Evolutionary conservation across 2,329 filamentous ascomycete genomes (phyloP), one percentile per base, ranked within the genome.

Genomic region (Epichloe gansuensis): DNA sequence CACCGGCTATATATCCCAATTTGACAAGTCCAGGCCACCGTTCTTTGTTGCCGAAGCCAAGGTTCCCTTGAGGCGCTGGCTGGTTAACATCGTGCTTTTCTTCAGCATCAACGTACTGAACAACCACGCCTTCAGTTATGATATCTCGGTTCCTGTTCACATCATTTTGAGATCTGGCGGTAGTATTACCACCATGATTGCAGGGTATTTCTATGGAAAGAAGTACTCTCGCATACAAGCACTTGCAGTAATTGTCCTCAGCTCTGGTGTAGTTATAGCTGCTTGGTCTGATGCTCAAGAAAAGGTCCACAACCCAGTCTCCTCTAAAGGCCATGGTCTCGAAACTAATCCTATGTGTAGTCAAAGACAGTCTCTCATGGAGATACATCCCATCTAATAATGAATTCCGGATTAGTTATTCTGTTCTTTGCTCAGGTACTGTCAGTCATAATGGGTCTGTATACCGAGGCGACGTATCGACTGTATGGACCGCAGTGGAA

Each of bases 61-160:
- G 49, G 88, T 97, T 4, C 93, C 93, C 0, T 73, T 97, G 51
- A 76, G 77, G 47, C 85, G 88, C 64, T 97, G 93, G 90, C 64
- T 87, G 48, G 74, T 91, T 62, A 96, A 95, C 64, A 95, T 95
- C 42, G 73, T 85, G 4, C 79, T 96, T 59, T 97, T 97, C 70
- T 93, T 95, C 66, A 79, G 80, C 56, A 93, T 98, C 69, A 98
- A 97, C 62, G 81, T 97, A 53, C 72, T 98, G 63, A 98, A 98
- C 71, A 98, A 98, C 62, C 91, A 91, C 74, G 93, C 91, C 6
- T 98, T 98, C 67, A 90, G 89, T 56, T 98, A 96, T 71, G 84
- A 89, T 60, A 97, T 98, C 52, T 95, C 89, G 6, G 89, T 98
- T 0, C 93, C 93, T 1, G 82, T 98, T 47, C 93, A 98, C 64